Base-by-base conservation (phyloP, 2,329 filamentous ascomycete species). In the Aureobasidium sp. region DNA sequence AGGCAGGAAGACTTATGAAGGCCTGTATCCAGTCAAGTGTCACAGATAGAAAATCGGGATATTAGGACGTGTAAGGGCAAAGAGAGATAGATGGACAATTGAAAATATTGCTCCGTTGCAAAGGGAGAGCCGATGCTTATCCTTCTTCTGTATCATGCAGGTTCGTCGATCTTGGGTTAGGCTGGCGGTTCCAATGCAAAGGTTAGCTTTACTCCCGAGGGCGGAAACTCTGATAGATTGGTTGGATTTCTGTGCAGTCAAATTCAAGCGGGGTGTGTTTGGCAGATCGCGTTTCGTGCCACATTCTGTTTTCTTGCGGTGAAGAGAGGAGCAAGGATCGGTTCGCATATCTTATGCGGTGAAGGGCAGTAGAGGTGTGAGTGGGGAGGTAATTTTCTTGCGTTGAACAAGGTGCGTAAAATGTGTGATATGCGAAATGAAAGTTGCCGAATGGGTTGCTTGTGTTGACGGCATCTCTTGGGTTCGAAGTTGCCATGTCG, bases 161-260 rank as follows among this genome's bases (percentile, higher is more conserved):
- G 53, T 57, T 57, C 39, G 53, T 45, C 53, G 53, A 57, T 57
- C 53, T 57, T 57, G 53, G 53, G 53, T 27, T 54, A 36, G 36
- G 53, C 41, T 39, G 5, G 13, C 30, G 1, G 39, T 25, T 21
- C 21, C 50, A 27, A 37, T 37, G 34, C 41, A 44, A 39, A 54
- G 39, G 37, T 29, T 30, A 14, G 10, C 25, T 21, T 10, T 16
- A 29, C 1, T 45, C 39, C 39, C n/a, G 36, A n/a, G 30, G 29
- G 21, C 10, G 21, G 13, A 45, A 57, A 57, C 29, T 36, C 41
- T 36, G 41, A 57, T 57, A 57, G 53, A 57, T 57, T 57, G 53
- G 11, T 30, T 14, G 34, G 34, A 25, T 21, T 21, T 21, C 14
- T 37, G 13, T 45, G 39, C 21, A 1, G 21, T 21, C 21, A 21